Evolutionary conservation across 108 stramenopile species (phyloP), one percentile per base, ranked within the genome.

Genomic region (Skeletonema costatum): DNA sequence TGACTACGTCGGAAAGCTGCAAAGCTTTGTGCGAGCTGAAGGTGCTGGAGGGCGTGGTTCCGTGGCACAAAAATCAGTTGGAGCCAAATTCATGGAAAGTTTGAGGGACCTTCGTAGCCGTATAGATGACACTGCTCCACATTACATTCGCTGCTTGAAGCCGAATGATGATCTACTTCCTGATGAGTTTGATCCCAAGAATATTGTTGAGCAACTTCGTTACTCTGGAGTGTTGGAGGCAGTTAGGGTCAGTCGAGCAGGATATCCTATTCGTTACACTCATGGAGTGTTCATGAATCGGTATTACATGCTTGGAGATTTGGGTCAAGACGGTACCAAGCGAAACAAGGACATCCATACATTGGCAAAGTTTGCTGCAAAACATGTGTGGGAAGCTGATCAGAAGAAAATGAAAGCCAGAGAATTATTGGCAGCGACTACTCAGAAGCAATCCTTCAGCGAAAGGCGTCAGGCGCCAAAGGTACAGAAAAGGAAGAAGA

Each of bases 171-270:
- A 86, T 2, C 91, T 94, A 68, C 61, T 85, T 44, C 94, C 97
- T 14, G 74, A 79, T 32, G 83, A 88, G 42, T 95, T 98, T 86
- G 90, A 97, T 56, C 91, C 86, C 31, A 63, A 84, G 36, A 89
- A 93, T 68, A 90, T 96, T 30, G 86, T 97, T 33, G 93, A 96
- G 53, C 99, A 99, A 74, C 90, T 99, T 25, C 90, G 97, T 51
- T 99, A 96, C 73, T 95, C 96, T n/a, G 98, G 99, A 62, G 96
- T 99, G 32, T 87, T 98, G 39, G 98, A 97, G 59, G 98, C 98
- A 36, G 90, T 95, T 9, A 89, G 76, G 46, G 78, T 74, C 17
- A 56, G 68, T 25, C 75, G 71, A 41, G 85, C 81, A 41, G 84
- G 76, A 42, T 84, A 75, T 62, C 79, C 71, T 5, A 84, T 71